Conservation (phyloP, 2,329 filamentous ascomycete genomes). For the Pleomassaria siparia region DNA sequence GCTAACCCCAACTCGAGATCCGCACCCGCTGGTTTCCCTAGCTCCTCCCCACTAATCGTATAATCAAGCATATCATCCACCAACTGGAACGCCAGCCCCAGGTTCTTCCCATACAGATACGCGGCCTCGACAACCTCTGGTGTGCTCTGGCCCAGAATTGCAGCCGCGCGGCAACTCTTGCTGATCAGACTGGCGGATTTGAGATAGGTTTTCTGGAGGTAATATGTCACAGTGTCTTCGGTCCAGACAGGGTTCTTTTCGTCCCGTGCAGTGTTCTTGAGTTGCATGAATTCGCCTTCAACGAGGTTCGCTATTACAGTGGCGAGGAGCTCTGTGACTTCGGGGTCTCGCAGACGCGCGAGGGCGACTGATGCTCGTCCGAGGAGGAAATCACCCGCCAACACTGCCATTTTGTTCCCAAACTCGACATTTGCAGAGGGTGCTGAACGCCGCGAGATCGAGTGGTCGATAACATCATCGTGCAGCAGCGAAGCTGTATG, state of each 20-base stretch:
- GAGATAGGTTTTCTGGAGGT: slow-evolving; percentile 96
- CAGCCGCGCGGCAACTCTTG: slow-evolving; percentile 90
- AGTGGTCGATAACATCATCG: slow-evolving; percentile 97
- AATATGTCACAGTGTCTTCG: slow-evolving; percentile 87
- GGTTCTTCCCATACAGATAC: slow-evolving; percentile 88
- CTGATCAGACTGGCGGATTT: slow-evolving; percentile 96
- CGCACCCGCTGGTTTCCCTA: slow-evolving; percentile 93
- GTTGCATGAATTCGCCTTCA: slow-evolving; percentile 99
- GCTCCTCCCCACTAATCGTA: slow-evolving; percentile 77
- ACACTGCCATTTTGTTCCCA: slow-evolving; percentile 98
- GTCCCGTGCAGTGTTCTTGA: slow-evolving; percentile 91
- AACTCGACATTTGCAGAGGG: slow-evolving; percentile 93
- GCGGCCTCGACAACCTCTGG: slow-evolving; percentile 83
- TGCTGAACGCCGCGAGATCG: slow-evolving; percentile 76
- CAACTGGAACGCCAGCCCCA: slow-evolving; percentile 93
- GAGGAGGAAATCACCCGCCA: slow-evolving; percentile 95
- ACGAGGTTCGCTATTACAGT: slow-evolving; percentile 97
- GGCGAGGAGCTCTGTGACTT: slow-evolving; percentile 90
- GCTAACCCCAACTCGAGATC: slow-evolving; percentile 92
- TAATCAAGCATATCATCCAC: slow-evolving; percentile 99
- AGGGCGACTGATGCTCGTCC: slow-evolving; percentile 91
- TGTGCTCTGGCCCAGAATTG: slow-evolving; percentile 77
- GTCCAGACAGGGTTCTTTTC: slow-evolving; percentile 83
- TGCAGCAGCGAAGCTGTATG: slow-evolving; percentile 95
- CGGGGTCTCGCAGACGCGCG: slow-evolving; percentile 84